Evolutionary conservation across 257 asterid species (phyloP).

Genomic region (Solanum pinnatisectum): DNA sequence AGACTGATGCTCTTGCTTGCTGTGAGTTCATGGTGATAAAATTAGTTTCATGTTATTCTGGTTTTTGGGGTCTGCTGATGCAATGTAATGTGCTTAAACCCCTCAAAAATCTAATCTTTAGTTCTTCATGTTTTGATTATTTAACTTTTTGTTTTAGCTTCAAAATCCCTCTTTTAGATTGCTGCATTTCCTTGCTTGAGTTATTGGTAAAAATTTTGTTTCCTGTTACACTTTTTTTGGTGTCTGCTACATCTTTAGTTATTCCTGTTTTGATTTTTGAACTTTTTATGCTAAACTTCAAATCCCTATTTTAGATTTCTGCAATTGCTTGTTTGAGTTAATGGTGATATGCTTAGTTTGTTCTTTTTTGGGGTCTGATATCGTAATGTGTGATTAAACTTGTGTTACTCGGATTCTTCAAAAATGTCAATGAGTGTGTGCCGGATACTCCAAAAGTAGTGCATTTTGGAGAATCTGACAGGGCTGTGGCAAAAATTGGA

Average conservation of each 20-base stretch:
- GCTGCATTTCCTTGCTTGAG: background rate
- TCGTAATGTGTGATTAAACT: slow-evolving; percentile 23
- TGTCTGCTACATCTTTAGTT: slow-evolving; percentile 5
- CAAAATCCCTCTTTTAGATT: background rate
- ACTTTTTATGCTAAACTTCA: background rate
- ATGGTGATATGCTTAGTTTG: background rate
- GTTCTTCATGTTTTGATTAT: background rate
- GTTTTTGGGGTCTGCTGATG: background rate
- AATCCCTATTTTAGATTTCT: background rate
- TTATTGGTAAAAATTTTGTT: background rate
- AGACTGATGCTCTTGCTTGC: background rate
- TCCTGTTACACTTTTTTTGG: background rate
- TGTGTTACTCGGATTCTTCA: background rate
- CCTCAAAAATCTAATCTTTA: slow-evolving; percentile 19
- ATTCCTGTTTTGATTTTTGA: background rate
- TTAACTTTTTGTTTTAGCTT: background rate
- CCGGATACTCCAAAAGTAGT: background rate
- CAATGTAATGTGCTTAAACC: slow-evolving; percentile 29
- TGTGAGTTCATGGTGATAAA: background rate
- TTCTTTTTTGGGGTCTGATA: background rate
- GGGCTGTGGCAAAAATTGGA: background rate
- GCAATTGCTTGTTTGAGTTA: background rate
- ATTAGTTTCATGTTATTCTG: background rate
- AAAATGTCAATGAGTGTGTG: background rate
- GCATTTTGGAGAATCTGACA: background rate